A percentile compares a stretch with the other conserved stretches of the same genome.
Evolutionary conservation across 768 basidiomycete genomes (phyloP).

Genomic region (Hygrocybe punicea): DNA sequence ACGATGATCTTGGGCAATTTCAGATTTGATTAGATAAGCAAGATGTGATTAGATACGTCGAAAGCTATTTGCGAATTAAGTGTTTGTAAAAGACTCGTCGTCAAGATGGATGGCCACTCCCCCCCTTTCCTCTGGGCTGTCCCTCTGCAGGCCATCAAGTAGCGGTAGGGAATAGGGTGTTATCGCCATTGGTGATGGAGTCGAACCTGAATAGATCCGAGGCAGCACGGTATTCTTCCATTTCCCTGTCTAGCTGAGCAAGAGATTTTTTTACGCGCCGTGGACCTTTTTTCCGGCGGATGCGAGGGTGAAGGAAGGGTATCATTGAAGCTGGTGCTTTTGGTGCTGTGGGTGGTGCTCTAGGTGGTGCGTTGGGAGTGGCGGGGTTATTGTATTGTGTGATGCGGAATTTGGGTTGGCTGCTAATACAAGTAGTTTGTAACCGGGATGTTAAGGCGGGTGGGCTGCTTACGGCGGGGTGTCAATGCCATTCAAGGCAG

Average conservation of each 20-base stretch:
- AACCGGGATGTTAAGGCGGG: too few relatives aligned
- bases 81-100: too few relatives aligned
- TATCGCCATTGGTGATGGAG: background rate
- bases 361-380: background rate
- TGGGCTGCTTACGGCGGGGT: background rate
- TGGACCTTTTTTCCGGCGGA: slow-evolving; percentile 68
- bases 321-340: slow-evolving; percentile 15
- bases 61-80: too few relatives aligned
- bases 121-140: too few relatives aligned
- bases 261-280: slow-evolving; percentile 60
- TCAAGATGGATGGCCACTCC: too few relatives aligned
- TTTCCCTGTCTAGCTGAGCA: slow-evolving; percentile 70
- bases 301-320: slow-evolving; percentile 36
- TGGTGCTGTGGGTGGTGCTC: slow-evolving; percentile 24
- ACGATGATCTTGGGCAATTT: too few relatives aligned
- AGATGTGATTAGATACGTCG: too few relatives aligned
- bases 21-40: background rate
- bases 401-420: background rate
- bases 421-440: too few relatives aligned
- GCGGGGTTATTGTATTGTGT: background rate
- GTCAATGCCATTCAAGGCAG: background rate
- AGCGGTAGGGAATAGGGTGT: background rate
- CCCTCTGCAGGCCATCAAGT: too few relatives aligned
- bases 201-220: slow-evolving; percentile 17
- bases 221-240: slow-evolving; percentile 71